Conservation (phyloP, 1,139 yeast species). For the Taphrina pruni region DNA sequence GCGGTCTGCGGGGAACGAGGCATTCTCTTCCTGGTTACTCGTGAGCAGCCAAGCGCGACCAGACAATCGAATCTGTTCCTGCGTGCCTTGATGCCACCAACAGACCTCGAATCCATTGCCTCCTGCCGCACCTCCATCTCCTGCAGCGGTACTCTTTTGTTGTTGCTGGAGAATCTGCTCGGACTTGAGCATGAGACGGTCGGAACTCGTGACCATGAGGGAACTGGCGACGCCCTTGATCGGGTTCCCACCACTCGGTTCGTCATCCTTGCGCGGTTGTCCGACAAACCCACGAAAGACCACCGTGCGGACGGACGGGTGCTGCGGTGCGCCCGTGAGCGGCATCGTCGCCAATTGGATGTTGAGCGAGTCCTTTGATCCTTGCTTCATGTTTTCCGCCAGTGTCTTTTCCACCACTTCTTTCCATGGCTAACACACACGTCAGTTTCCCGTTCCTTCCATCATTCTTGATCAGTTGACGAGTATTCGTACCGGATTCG, state of each 20-base stretch:
- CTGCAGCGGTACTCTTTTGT: slow-evolving; percentile 42
- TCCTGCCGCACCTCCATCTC: not conserved
- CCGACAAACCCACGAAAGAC: slow-evolving; percentile 40
- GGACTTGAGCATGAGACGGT: slow-evolving; percentile 37
- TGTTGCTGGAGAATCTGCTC: slow-evolving; percentile 42
- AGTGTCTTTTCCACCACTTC: slow-evolving; percentile 19
- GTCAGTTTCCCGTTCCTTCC: not conserved
- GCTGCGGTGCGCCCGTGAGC: slow-evolving; percentile 19
- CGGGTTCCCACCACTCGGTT: slow-evolving; percentile 39
- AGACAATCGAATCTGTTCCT: slow-evolving; percentile 38
- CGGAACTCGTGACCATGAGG: slow-evolving; percentile 18
- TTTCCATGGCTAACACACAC: slow-evolving; percentile 30
- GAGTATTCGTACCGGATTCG: slow-evolving; percentile 2
- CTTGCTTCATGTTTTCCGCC: slow-evolving; percentile 38
- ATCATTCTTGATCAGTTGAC: not conserved
- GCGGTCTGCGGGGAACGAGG: slow-evolving; percentile 22
- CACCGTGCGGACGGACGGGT: slow-evolving; percentile 32
- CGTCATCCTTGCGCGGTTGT: slow-evolving; percentile 38
- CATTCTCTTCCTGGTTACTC: slow-evolving; percentile 14
- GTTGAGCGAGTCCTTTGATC: slow-evolving; percentile 33
- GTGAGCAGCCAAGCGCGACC: slow-evolving; percentile 36
- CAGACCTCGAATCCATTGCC: slow-evolving; percentile 40
- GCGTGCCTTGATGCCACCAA: slow-evolving; percentile 41
- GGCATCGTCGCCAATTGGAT: slow-evolving; percentile 38
- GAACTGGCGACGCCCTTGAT: slow-evolving; percentile 27